Percentiles rank a stretch among this genome's conserved stretches.
phyloP scores from a whole-genome alignment of 2,329 filamentous ascomycete genomes.

The Eurotiales sp. region DNA sequence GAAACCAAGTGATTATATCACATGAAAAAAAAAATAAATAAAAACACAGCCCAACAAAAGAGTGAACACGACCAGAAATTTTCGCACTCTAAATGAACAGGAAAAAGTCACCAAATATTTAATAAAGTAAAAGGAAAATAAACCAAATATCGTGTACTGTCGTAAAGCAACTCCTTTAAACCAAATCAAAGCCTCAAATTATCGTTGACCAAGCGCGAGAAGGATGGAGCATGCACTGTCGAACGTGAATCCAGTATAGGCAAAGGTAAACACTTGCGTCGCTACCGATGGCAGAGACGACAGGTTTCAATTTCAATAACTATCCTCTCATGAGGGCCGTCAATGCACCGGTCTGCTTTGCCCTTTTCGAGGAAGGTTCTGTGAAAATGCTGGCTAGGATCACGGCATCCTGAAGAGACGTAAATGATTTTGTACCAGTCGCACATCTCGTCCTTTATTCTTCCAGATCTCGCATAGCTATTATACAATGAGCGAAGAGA shows the following conservation, averaged over 20 bases:
- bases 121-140: too few relatives aligned
- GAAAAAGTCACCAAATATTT: too few relatives aligned
- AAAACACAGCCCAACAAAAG: too few relatives aligned
- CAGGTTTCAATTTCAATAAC: slow-evolving; percentile 66
- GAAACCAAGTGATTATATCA: too few relatives aligned
- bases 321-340: slow-evolving; percentile 68
- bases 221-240: not conserved
- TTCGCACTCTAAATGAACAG: too few relatives aligned
- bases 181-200: not conserved
- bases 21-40: too few relatives aligned
- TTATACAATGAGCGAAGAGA: not conserved
- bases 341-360: slow-evolving; percentile 55
- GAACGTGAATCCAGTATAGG: not conserved
- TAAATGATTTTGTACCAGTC: slow-evolving; percentile 72
- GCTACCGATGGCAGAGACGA: slow-evolving; percentile 45
- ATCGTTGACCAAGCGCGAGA: not conserved
- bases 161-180: not conserved
- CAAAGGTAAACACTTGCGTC: not conserved
- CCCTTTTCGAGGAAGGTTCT: slow-evolving; percentile 63
- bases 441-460: slow-evolving; percentile 41
- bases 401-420: slow-evolving; percentile 67
- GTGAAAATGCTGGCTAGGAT: slow-evolving; percentile 69
- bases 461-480: not conserved
- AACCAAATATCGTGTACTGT: not conserved
- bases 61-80: too few relatives aligned